Evolutionary conservation across 2,329 filamentous ascomycete species (phyloP).

Genomic region (Talaromyces sp.): DNA sequence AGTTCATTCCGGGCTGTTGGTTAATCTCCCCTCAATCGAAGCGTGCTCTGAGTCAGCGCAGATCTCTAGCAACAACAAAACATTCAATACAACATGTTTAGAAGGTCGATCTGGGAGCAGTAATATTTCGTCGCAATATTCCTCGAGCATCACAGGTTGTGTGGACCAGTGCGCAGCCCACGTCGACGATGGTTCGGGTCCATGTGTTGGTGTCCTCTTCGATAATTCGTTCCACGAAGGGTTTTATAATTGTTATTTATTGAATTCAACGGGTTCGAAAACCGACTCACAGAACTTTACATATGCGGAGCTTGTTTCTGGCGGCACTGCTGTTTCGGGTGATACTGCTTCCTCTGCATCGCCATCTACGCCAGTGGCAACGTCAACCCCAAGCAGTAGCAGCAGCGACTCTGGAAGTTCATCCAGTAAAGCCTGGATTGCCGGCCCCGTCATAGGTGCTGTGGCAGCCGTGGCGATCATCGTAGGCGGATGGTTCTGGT

Average conservation of each 20-base stretch:
- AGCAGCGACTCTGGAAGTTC: not conserved
- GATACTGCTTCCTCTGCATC: not conserved
- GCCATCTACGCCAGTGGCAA: not conserved
- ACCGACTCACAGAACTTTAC: not conserved
- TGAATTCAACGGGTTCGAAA: not conserved
- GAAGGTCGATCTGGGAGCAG: not conserved
- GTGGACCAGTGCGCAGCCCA: not conserved
- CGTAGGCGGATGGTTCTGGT: not conserved
- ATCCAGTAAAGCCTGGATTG: not conserved
- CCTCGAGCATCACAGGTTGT: not conserved
- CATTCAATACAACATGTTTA: not conserved
- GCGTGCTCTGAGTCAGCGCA: not conserved
- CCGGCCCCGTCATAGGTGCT: not conserved
- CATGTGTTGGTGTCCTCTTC: not conserved
- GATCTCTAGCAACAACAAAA: not conserved
- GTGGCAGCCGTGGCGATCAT: not conserved
- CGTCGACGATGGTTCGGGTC: not conserved
- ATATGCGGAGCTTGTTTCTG: not conserved
- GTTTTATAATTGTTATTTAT: not conserved
- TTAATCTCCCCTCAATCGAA: not conserved
- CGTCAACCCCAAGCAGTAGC: not conserved
- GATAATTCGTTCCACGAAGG: not conserved
- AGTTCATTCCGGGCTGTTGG: not conserved
- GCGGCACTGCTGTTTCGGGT: too few species aligned
- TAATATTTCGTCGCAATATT: not conserved